phyloP scores from a whole-genome alignment of 495 filamentous ascomycete genomes.

The Penicillium desertorum region DNA sequence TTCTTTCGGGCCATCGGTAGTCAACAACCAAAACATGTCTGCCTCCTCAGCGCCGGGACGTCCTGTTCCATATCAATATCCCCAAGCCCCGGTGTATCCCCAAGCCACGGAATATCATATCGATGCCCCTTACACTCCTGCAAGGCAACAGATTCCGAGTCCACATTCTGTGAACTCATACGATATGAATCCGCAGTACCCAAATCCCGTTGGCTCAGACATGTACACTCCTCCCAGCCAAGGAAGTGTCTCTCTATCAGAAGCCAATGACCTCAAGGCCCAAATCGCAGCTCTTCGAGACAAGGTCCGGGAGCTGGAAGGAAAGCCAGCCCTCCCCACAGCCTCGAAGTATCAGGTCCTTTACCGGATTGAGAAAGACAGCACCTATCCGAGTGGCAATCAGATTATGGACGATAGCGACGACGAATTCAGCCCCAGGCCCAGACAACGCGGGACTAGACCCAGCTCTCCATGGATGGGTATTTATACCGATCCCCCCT shows the following conservation, averaged over 20 bases:
- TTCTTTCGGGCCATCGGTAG: background rate
- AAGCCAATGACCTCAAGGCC: conserved; percentile 10
- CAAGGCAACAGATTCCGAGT: background rate
- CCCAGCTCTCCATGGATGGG: conserved; percentile 7
- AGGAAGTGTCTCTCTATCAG: conserved; percentile 2
- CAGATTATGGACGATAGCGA: background rate
- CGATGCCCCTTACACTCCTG: no score
- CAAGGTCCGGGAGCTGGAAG: conserved; percentile 11
- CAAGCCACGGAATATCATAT: background rate
- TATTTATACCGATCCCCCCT: conserved; percentile 11
- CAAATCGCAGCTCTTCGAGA: conserved; percentile 10
- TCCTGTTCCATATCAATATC: background rate
- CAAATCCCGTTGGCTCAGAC: background rate
- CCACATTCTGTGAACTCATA: background rate
- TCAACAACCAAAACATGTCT: no score
- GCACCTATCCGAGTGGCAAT: background rate
- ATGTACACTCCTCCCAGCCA: conserved; percentile 1
- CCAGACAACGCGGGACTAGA: background rate
- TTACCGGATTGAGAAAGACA: conserved; percentile 11
- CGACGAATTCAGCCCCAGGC: background rate
- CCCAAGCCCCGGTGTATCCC: background rate
- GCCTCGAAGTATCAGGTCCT: conserved; percentile 13
- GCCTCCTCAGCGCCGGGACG: background rate
- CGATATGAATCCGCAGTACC: background rate
- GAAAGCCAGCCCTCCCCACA: background rate